Base-by-base conservation (phyloP, 768 basidiomycete species). In the Macrolepiota albuminosa region DNA sequence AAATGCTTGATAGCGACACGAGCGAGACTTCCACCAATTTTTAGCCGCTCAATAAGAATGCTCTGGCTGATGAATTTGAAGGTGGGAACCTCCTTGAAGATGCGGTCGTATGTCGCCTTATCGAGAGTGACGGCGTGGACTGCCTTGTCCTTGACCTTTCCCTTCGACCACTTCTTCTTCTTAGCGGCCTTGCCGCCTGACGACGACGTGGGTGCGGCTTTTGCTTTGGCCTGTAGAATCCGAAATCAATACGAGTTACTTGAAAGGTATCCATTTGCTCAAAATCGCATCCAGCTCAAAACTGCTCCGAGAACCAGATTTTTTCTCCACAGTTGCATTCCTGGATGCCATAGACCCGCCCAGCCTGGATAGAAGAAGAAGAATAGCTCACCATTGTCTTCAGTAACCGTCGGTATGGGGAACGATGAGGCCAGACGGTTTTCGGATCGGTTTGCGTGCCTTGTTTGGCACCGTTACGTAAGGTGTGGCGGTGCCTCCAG, bases 151-250 rank as follows among this genome's bases (percentile, higher is more conserved):
- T 99, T 99, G 77, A 99, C 97, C 81, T 98, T 98, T 75, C 97
- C 97, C 85, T 98, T 98, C 69, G 93, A 97, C 95, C 95, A 98
- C 86, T 98, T 98, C 93, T 98, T 98, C 86, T 98, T 98, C 86
- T 98, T 98, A 64, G 91, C 93, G 71, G 89, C 78, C 76, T 94
- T 94, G 73, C 91, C 89, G 66, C 89, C 88, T 65, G 54, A 56
- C 45, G 59, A 60, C 53, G 86, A 78, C 61, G 88, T 76, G 66
- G 91, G 77, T 71, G 87, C 80, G 80, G 88, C 87, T 84, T 91
- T 91, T 72, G 90, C 87, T 83, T 88, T 84, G 76, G 83, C 81
- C 83, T 84, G 69, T 16, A 56, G 65, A 46, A 26, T 31, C 48
- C 29, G 64, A 71, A 62, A 75, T 68, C 53, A 63, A 50, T 53